Evolutionary conservation across 768 basidiomycete species (phyloP), one percentile per base, ranked within the genome.

Genomic region (Hericium erinaceus): DNA sequence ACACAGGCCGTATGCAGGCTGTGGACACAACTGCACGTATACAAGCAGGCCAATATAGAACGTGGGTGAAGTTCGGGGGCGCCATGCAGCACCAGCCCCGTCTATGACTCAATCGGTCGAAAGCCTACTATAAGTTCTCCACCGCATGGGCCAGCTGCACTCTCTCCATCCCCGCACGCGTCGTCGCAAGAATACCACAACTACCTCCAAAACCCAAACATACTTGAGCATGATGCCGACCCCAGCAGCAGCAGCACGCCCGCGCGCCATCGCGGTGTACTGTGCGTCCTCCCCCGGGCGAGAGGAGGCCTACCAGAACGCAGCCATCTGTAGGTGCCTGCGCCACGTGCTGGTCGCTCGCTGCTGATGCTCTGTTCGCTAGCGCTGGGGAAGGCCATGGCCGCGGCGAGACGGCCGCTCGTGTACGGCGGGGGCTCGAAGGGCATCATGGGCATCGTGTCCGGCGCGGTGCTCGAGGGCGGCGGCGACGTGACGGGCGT

Each of bases 381-480:
- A 89, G 89, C 91, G 20, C 65, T 97, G 12, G 94, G 90, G 40
- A 69, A 73, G 48, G 89, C 92, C 0, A 72, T 95, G 26, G 90
- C 83, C 2, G 69, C 69, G 8, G 71, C 77, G 15, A 73, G 78
- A 0, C 75, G 85, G 2, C 80, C 83, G 3, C 76, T 97, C 13
- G 79, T 98, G 2, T 98, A 97, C 67, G 94, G 94, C 2, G 94
- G 94, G 7, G 94, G 92, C 0, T 75, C 77, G 18, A 75, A 77
- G 46, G 94, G 94, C 1, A 77, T 95, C 60, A 97, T 97, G 94
- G 94, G 94, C 60, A 69, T 80, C 49, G 83, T 94, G 9, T 88
- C 90, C 0, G 72, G 75, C 12, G 72, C 87, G 0, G 85, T 80
- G 0, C 73, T 89, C 8, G 75, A 84, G 58, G 72, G 73, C 3